phyloP scores from a whole-genome alignment of 1,284 basidiomycete species.

The Leccinum subfulvum region DNA sequence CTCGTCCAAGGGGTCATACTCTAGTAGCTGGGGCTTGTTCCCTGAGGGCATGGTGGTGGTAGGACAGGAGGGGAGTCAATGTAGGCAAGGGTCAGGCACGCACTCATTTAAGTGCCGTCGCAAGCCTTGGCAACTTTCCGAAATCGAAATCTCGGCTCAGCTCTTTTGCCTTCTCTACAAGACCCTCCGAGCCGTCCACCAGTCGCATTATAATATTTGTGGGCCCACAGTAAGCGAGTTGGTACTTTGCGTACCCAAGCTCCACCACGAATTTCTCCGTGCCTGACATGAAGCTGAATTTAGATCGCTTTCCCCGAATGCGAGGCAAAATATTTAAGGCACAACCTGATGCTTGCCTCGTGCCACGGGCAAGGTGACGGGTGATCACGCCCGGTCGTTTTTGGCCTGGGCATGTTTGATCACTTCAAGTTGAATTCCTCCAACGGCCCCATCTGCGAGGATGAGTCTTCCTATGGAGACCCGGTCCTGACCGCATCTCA shows the following conservation, averaged over 20 bases:
- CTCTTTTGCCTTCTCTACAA: neutral
- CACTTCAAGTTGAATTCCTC: neutral
- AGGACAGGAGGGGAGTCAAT: conserved; percentile 8
- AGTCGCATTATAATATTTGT: neutral
- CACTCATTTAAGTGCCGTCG: conserved; percentile 15
- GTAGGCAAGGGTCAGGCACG: conserved; percentile 22
- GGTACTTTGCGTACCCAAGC: conserved; percentile 18
- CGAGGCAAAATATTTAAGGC: conserved; percentile 15
- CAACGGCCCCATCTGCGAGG: neutral
- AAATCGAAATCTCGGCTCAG: neutral
- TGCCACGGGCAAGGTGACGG: conserved; percentile 2
- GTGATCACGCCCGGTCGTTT: neutral
- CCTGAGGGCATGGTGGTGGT: conserved; percentile 23
- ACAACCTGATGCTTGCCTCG: conserved; percentile 11
- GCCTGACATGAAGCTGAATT: conserved; percentile 14
- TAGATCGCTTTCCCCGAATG: conserved; percentile 5
- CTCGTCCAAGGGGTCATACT: conserved; percentile 62
- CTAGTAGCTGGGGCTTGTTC: conserved; percentile 11
- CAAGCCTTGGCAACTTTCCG: neutral
- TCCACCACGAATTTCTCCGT: conserved; percentile 11
- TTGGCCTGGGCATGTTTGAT: conserved; percentile 1
- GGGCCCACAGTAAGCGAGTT: neutral
- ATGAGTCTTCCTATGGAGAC: neutral
- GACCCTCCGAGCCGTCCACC: neutral
- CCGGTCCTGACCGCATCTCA: neutral